Evolutionary conservation across 192 early-diverging fungal species (phyloP), one percentile per base, ranked within the genome.

Genomic region (Glomus cerebriforme): DNA sequence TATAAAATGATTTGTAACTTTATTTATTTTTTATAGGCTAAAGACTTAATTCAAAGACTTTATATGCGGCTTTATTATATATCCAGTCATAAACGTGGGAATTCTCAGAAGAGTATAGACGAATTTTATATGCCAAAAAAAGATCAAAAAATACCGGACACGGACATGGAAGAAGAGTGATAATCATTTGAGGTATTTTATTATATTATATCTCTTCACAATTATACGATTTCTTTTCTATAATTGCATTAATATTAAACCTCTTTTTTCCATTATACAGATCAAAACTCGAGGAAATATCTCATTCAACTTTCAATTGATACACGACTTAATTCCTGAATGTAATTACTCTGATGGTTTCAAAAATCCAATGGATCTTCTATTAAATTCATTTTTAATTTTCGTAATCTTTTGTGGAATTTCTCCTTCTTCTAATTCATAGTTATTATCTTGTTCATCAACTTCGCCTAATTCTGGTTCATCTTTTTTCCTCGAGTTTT

Each of bases 61-160:
- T 64, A 60, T 26, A 37, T 76, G 37, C 74, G 74, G 22, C 74
- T 76, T 47, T 64, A 76, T 29, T 76, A 64, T 19, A n/a, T 76
- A 59, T 47, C 47, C 7, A 43, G 7, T 32, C 32, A 64, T 27
- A 35, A 26, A 34, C 60, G 60, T 15, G 74, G 37, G 2, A 60
- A 64, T 15, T 24, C 6, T 6, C 74, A 76, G 45, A 7, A 59
- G 3, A 75, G 73, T 26, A 62, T 75, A 35, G 22, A 62, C 9
- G n/a, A n/a, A n/a, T 8, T 17, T 7, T 75, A 75, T 75, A 58
- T 15, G 47, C 47, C 47, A 49, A 49, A 49, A 3, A 49, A 49
- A 17, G 17, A 15, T 17, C 49, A 54, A 54, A 54, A 43, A 43
- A 43, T 9, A 43, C 10, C 6, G 17, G 17, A 54, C 4, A 6